Evolutionary conservation across 2,329 filamentous ascomycete genomes (phyloP).

Genomic region (Xylogone sp.): DNA sequence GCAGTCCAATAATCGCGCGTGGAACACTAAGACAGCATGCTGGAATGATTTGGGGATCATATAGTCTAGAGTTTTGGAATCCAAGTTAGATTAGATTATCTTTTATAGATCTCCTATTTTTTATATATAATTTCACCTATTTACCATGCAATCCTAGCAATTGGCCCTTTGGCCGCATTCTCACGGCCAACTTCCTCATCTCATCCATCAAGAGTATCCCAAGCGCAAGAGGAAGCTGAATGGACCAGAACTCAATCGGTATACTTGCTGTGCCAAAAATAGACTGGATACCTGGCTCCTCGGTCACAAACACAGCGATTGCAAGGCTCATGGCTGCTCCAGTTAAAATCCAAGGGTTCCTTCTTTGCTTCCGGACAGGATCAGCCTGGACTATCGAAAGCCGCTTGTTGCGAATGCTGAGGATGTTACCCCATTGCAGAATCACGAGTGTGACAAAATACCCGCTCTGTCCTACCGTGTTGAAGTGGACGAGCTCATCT

Average conservation of each 20-base stretch:
- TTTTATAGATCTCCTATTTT: too few species aligned
- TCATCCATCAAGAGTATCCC: constrained; percentile 50
- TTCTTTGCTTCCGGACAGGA: constrained; percentile 40
- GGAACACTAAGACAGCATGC: too few species aligned
- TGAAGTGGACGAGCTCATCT: constrained; percentile 43
- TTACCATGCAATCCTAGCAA: background rate
- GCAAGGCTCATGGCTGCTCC: constrained; percentile 42
- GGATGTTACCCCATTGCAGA: constrained; percentile 50
- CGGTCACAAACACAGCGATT: constrained; percentile 51
- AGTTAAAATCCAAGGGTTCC: constrained; percentile 46
- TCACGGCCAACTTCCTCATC: constrained; percentile 45
- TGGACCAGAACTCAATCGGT: constrained; percentile 48
- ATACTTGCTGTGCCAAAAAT: constrained; percentile 46
- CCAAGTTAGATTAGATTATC: too few species aligned
- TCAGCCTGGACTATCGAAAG: constrained; percentile 49
- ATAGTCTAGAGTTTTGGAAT: too few species aligned
- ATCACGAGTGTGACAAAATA: constrained; percentile 53
- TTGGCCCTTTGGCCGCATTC: constrained; percentile 42
- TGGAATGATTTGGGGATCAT: too few species aligned
- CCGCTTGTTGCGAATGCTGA: constrained; percentile 44
- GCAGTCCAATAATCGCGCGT: too few species aligned
- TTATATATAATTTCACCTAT: too few species aligned
- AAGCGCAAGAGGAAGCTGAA: constrained; percentile 46
- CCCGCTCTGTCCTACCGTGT: constrained; percentile 45
- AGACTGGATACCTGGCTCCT: constrained; percentile 44